Evolutionary conservation across 1,139 yeast species (phyloP), one percentile per base, ranked within the genome.

Genomic region (Kodamaea suecica): DNA sequence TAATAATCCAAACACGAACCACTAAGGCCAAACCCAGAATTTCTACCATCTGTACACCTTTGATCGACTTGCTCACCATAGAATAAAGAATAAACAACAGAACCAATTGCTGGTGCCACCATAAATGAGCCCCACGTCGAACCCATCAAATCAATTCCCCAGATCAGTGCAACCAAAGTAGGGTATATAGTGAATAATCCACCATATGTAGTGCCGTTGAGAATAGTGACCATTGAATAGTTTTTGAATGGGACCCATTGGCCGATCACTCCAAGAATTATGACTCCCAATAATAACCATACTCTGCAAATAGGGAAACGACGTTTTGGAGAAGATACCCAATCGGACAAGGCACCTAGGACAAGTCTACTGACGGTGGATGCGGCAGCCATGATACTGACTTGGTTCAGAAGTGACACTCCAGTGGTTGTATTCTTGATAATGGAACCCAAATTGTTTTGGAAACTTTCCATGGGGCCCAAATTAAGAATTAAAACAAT

Each of bases 91-190:
- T 74, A 86, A 1, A 76, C 46, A 5, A 85, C 70, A 1, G 95
- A 73, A 1, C 97, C 96, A 3, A 87, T 47, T 0, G 97, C 97
- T 0, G 97, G 97, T 0, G 95, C 95, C 23, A 86, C 70, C 77
- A 90, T 80, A 52, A 87, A 84, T 20, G 85, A 68, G 3, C 97
- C 97, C 90, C 96, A 92, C 1, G 94, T 84, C 2, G 95, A 84
- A 0, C 97, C 97, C 55, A 92, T 79, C 34, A 86, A 75, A 37
- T 84, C 90, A 24, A 85, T 76, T 0, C 97, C 97, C 96, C 97
- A 92, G 1, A 84, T 75, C 3, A 80, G 69, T 1, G 95, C 82
- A 3, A 85, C 80, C 6, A 88, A 66, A 0, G 95, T 83, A 5
- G 98, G 97, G 47, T 78, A 84, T 5, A 85, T 63, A 0, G 97